Percentiles rank a stretch among this genome's conserved stretches.
Evolutionary conservation across 371 early-diverging fungal genomes (phyloP).

Genomic region (Encephalitozoon hellem): DNA sequence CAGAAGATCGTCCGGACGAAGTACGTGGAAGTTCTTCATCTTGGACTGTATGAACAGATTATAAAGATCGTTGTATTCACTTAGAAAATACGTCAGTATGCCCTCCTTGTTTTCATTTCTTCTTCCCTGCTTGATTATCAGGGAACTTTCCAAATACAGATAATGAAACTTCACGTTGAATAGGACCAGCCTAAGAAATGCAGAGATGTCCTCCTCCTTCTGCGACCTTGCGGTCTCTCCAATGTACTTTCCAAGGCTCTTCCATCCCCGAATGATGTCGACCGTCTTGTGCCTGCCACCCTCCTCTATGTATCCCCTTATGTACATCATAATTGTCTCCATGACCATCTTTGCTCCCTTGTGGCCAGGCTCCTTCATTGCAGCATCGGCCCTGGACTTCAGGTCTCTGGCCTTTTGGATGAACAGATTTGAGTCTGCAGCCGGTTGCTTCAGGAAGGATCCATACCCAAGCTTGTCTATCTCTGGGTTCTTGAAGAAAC

Average conservation of each 20-base stretch:
- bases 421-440: not conserved
- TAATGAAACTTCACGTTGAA: slow-evolving; percentile 27
- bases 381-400: not conserved
- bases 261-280: not conserved
- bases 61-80: not conserved
- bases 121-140: not conserved
- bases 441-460: not conserved
- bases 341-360: slow-evolving; percentile 7
- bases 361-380: not conserved
- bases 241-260: slow-evolving; percentile 13
- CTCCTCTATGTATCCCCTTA: slow-evolving; percentile 24
- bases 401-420: not conserved
- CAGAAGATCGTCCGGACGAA: not conserved
- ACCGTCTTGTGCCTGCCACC: not conserved
- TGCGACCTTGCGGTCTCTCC: not conserved
- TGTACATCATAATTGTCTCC: slow-evolving; percentile 8
- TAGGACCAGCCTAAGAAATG: not conserved
- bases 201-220: not conserved
- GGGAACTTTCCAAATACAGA: not conserved
- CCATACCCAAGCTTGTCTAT: slow-evolving; percentile 29
- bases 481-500: not conserved
- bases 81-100: not conserved
- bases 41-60: not conserved
- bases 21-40: not conserved
- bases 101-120: not conserved